Conservation (phyloP, 352 stramenopile species). For the Globisporangium apiculatum region DNA sequence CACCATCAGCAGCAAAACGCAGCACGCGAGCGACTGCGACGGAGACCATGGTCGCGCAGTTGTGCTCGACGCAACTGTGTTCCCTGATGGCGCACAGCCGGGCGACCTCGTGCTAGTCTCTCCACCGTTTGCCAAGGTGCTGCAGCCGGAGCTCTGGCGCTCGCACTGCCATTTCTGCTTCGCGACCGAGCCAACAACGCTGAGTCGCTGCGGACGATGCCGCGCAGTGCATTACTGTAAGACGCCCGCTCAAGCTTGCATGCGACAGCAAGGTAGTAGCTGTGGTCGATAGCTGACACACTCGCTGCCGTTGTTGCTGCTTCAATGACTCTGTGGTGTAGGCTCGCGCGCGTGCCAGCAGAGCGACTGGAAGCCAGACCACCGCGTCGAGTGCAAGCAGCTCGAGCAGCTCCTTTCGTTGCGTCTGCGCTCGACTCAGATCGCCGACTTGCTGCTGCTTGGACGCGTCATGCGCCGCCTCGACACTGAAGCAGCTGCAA, state of each 20-base stretch:
- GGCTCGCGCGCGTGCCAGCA: constrained; percentile 57
- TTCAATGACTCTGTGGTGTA: constrained; percentile 2
- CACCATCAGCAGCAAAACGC: not conserved
- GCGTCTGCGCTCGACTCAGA: constrained; percentile 25
- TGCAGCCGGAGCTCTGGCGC: constrained; percentile 45
- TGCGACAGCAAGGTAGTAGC: not conserved
- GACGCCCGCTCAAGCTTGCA: not conserved
- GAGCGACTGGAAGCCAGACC: constrained; percentile 51
- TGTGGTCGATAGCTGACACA: too few species aligned
- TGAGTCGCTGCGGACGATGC: constrained; percentile 58
- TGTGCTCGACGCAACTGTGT: constrained; percentile 12
- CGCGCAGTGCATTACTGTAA: constrained; percentile 55
- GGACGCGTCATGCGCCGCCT: constrained; percentile 35
- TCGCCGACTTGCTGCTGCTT: constrained; percentile 50
- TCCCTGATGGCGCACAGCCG: not conserved
- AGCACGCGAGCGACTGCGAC: constrained; percentile 2
- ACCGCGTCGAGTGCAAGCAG: constrained; percentile 49
- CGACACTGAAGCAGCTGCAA: not conserved
- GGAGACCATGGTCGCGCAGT: constrained; percentile 36
- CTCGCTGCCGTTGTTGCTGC: not conserved
- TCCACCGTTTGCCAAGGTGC: constrained; percentile 26
- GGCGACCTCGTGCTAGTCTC: constrained; percentile 32
- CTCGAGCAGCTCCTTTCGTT: constrained; percentile 36
- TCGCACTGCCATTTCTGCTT: constrained; percentile 68
- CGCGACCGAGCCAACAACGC: constrained; percentile 8